phyloP scores from a whole-genome alignment of 2,329 filamentous ascomycete genomes.

The Pestalotiopsis sp. region DNA sequence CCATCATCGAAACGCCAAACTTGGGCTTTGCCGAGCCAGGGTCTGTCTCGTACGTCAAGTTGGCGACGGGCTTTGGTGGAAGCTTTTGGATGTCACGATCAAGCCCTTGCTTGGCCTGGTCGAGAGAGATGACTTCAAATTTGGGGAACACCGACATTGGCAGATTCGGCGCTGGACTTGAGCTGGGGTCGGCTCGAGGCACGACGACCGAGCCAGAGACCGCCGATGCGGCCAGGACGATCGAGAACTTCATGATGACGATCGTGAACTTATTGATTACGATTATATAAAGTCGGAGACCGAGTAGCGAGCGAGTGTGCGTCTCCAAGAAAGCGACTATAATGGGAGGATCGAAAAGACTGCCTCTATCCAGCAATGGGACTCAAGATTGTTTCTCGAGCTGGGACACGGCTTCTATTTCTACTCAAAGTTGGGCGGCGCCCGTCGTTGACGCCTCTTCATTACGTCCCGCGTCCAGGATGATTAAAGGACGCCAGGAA shows the following conservation, averaged over 20 bases:
- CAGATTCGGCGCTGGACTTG: background rate
- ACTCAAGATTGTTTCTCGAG: background rate
- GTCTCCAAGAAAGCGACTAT: background rate
- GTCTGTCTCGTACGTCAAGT: conserved; percentile 1
- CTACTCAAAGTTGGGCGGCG: background rate
- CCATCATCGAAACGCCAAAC: background rate
- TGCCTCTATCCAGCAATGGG: background rate
- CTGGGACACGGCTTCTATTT: background rate
- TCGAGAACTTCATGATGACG: background rate
- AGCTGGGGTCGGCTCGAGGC: background rate
- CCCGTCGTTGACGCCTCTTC: background rate
- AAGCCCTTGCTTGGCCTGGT: conserved; percentile 1
- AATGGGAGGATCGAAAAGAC: background rate
- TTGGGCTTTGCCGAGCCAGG: background rate
- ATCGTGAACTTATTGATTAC: background rate
- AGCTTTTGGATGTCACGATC: conserved; percentile 3
- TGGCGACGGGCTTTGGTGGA: background rate
- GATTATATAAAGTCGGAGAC: background rate
- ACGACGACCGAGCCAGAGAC: background rate
- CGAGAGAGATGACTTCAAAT: background rate
- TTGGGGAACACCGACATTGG: conserved; percentile 4
- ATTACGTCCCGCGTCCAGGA: background rate
- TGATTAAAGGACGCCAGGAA: background rate
- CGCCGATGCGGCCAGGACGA: conserved; percentile 3
- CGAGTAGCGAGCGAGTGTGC: background rate